phyloP scores from a whole-genome alignment of 2,329 filamentous ascomycete species.

The Parastagonospora avenae region DNA sequence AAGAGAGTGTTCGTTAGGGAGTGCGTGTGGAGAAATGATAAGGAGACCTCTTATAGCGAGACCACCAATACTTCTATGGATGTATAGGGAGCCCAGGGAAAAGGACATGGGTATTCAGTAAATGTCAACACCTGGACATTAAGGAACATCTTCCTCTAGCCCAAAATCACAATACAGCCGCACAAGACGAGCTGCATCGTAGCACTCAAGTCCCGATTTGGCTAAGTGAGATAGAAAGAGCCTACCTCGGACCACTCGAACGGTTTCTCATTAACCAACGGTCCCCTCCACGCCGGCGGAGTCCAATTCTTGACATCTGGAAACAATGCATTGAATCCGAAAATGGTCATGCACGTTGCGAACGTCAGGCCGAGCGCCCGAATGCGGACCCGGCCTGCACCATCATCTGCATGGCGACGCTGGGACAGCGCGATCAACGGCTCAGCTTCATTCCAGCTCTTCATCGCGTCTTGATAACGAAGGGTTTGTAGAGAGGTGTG shows the following conservation, averaged over 20 bases:
- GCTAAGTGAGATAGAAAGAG: conserved; percentile 1
- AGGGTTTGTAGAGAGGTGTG: neutral
- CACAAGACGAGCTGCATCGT: no score
- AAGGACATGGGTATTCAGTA: neutral
- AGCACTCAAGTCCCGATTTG: no score
- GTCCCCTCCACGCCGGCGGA: conserved; percentile 6
- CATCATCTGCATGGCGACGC: conserved; percentile 3
- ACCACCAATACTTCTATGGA: no score
- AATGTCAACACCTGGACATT: no score
- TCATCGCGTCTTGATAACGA: conserved; percentile 18
- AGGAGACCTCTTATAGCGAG: no score
- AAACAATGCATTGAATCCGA: conserved; percentile 24
- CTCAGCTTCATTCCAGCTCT: conserved; percentile 20
- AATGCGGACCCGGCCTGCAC: conserved; percentile 6
- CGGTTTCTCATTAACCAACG: conserved; percentile 5
- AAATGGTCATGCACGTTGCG: conserved; percentile 20
- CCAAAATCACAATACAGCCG: neutral
- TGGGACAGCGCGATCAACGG: conserved; percentile 12
- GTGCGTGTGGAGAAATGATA: no score
- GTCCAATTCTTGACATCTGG: conserved; percentile 13
- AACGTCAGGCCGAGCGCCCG: conserved; percentile 19
- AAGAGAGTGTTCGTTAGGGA: no score
- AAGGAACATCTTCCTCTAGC: no score
- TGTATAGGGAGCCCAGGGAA: no score
- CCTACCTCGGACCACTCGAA: conserved; percentile 32